Conservation (phyloP, 257 asterid species). For the Jasminum sambac region DNA sequence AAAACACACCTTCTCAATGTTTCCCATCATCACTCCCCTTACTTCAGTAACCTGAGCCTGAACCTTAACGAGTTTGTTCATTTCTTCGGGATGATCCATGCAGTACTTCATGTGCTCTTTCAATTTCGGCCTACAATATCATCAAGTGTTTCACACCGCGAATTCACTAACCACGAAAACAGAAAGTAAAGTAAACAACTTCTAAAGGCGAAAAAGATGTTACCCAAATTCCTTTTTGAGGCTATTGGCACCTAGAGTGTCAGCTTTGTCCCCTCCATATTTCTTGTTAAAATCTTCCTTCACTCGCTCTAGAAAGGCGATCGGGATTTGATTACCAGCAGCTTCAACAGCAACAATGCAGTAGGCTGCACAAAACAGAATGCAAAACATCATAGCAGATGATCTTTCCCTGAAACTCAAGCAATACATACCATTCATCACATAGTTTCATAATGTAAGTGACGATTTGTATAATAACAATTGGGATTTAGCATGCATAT, state of each 20-base stretch:
- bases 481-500: too few relatives aligned
- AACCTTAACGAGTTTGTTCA: neutral
- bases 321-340: slow-evolving; percentile 45
- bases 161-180: too few relatives aligned
- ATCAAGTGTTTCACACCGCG: too few relatives aligned
- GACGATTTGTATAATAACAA: too few relatives aligned
- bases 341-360: slow-evolving; percentile 47
- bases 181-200: too few relatives aligned
- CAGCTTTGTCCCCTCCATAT: slow-evolving; percentile 44
- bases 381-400: neutral
- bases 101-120: neutral
- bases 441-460: too few relatives aligned
- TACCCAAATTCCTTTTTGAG: slow-evolving; percentile 49
- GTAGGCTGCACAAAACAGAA: slow-evolving; percentile 31
- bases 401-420: neutral
- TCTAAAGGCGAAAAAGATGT: neutral
- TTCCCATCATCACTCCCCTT: neutral
- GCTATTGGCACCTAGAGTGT: slow-evolving; percentile 37
- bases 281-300: slow-evolving; percentile 44
- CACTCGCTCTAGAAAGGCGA: slow-evolving; percentile 42
- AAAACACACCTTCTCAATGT: neutral
- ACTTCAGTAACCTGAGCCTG: slow-evolving; percentile 5
- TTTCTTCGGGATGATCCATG: slow-evolving; percentile 1
- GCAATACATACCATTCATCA: neutral
- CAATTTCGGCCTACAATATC: neutral